Conservation (phyloP, 2,329 filamentous ascomycete species). For the Elsinoe perseae region DNA sequence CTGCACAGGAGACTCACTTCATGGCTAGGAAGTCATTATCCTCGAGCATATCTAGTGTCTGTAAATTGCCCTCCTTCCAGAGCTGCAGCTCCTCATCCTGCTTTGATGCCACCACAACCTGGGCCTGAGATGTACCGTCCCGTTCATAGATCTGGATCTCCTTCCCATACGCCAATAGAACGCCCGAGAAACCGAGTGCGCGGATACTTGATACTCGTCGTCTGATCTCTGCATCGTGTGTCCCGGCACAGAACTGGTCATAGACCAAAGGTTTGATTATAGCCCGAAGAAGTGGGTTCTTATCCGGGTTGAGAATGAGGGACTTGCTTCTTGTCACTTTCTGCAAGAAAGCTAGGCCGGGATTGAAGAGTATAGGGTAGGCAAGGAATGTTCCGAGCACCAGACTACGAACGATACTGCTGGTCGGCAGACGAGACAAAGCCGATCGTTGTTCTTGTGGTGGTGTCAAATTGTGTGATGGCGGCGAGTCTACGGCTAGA, state of each 20-base stretch:
- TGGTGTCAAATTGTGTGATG: neutral
- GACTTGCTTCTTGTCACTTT: conserved; percentile 39
- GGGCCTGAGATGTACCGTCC: conserved; percentile 19
- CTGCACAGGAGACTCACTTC: conserved; percentile 34
- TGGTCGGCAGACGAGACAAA: conserved; percentile 21
- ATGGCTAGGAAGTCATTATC: conserved; percentile 46
- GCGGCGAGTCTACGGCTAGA: neutral
- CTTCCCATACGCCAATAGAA: conserved; percentile 47
- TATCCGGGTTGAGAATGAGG: conserved; percentile 41
- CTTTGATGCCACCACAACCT: neutral
- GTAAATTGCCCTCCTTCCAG: conserved; percentile 48
- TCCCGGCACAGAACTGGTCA: conserved; percentile 51
- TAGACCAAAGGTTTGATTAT: conserved; percentile 44
- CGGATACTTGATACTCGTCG: conserved; percentile 41
- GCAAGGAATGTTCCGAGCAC: conserved; percentile 29
- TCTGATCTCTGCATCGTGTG: conserved; percentile 42
- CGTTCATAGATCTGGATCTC: conserved; percentile 36
- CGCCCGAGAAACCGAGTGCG: conserved; percentile 44
- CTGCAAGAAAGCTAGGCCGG: conserved; percentile 28
- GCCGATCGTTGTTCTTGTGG: conserved; percentile 9
- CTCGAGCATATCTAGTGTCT: conserved; percentile 46
- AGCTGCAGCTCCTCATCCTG: conserved; percentile 30
- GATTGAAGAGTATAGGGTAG: conserved; percentile 26
- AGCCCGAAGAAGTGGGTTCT: conserved; percentile 39
- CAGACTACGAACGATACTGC: conserved; percentile 27